Conservation (phyloP, 1,139 yeast species). For the Saccharomycopsis hybrid region DNA sequence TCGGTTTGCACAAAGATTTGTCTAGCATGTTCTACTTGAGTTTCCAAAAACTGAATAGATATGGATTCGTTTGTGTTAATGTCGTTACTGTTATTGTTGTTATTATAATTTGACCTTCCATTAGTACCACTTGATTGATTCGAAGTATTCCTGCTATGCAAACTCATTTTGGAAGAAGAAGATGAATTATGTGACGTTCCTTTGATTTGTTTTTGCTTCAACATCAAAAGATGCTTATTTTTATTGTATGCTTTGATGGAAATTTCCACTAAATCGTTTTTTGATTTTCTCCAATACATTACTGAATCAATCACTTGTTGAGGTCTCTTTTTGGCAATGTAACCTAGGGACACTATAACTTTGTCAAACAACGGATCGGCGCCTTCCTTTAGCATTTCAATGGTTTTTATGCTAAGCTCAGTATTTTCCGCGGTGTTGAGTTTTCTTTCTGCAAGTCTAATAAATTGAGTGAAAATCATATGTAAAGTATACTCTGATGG, state of each 20-base stretch:
- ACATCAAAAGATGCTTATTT: constrained; percentile 10
- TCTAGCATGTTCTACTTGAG: constrained; percentile 50
- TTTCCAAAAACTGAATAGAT: constrained; percentile 28
- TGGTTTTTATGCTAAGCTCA: constrained; percentile 30
- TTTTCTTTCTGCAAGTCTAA: constrained; percentile 85
- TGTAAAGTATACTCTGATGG: constrained; percentile 94
- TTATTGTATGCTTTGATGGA: constrained; percentile 15
- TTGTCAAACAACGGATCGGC: constrained; percentile 81
- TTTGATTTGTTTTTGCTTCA: constrained; percentile 10
- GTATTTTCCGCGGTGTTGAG: constrained; percentile 35
- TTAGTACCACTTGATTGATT: constrained; percentile 30
- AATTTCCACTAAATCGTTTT: constrained; percentile 28
- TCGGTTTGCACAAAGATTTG: constrained; percentile 79
- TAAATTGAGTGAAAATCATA: constrained; percentile 90
- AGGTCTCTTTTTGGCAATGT: constrained; percentile 83
- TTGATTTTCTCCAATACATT: constrained; percentile 95
- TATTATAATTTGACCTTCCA: no score
- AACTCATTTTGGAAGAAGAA: constrained; percentile 14
- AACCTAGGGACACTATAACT: constrained; percentile 79
- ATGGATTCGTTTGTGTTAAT: constrained; percentile 25
- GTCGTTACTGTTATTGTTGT: constrained; percentile 1
- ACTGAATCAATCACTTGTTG: constrained; percentile 96
- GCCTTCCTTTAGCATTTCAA: constrained; percentile 80
- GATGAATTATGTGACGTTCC: constrained; percentile 14
- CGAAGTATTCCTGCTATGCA: constrained; percentile 32